Evolutionary conservation across 1,139 yeast species (phyloP).

Genomic region (Zygotorulaspora mrakii): DNA sequence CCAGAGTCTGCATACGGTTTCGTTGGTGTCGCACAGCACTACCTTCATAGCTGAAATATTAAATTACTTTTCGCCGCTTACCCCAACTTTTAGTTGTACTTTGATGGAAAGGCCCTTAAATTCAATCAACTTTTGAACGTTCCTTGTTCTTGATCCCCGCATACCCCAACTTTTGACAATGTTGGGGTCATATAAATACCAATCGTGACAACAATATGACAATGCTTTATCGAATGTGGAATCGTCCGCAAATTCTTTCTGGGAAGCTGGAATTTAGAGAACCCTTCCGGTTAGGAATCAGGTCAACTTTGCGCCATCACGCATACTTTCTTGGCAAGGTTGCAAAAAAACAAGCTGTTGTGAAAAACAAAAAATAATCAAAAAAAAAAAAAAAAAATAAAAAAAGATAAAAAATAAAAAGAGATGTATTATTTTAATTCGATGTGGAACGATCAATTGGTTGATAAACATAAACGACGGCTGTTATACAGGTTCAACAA

Average conservation of each 20-base stretch:
- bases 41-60: constrained; percentile 17
- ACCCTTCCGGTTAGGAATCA: background rate
- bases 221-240: no score
- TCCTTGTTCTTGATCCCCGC: background rate
- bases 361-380: constrained; percentile 1
- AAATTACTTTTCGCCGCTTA: no score
- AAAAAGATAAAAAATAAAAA: constrained; percentile 1
- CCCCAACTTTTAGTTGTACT: no score
- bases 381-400: constrained; percentile 1
- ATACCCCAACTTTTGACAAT: background rate
- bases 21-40: constrained; percentile 27
- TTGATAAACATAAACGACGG: background rate
- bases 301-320: constrained; percentile 2
- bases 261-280: background rate
- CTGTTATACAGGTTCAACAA: constrained; percentile 8
- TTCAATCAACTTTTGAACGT: no score
- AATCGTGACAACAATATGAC: background rate
- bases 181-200: background rate
- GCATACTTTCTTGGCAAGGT: background rate
- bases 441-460: constrained; percentile 1
- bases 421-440: no score
- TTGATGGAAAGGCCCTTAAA: no score
- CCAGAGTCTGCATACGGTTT: constrained; percentile 20
- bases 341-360: background rate
- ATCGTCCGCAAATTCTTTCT: no score